These are phyloP conservation scores for Rhizopogon sp. DNA, from an alignment of 768 basidiomycete genomes.

Conservation along the genomic window DNA sequence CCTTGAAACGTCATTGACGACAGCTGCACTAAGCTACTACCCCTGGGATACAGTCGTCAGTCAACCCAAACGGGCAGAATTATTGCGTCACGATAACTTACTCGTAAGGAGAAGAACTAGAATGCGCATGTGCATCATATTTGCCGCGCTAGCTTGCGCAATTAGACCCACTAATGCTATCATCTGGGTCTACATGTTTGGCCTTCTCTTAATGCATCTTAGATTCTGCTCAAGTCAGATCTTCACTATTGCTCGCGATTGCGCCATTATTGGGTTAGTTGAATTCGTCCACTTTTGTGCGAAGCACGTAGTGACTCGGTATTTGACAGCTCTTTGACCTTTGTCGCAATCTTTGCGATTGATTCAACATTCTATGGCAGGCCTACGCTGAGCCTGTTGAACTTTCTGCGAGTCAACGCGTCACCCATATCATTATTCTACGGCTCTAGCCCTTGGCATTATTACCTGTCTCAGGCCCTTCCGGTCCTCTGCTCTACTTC, in stretches of 20 bases:
- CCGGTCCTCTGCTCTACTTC: conserved; percentile 75
- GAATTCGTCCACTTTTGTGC: not conserved
- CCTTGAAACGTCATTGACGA: conserved; percentile 82
- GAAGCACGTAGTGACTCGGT: not conserved
- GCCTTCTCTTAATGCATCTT: conserved; percentile 50
- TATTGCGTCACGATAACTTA: conserved; percentile 17
- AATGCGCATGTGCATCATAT: conserved; percentile 33
- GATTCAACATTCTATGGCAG: conserved; percentile 72
- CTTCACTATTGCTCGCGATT: conserved; percentile 33
- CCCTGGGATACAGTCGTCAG: conserved; percentile 52
- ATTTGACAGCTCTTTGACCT: conserved; percentile 11
- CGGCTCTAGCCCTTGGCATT: conserved; percentile 82
- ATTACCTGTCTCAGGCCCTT: conserved; percentile 81
- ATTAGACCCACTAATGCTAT: conserved; percentile 87
- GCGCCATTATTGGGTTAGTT: conserved; percentile 41
- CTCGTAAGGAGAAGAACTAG: conserved; percentile 29
- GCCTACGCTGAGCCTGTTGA: conserved; percentile 69
- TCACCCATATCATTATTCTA: conserved; percentile 91
- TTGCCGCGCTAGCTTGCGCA: conserved; percentile 76
- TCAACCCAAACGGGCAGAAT: conserved; percentile 15
- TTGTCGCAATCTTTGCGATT: conserved; percentile 34
- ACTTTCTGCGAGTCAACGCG: conserved; percentile 81
- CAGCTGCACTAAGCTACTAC: conserved; percentile 71
- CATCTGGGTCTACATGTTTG: conserved; percentile 75
- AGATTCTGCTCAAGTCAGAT: conserved; percentile 30